phyloP scores from a whole-genome alignment of 2,329 filamentous ascomycete species.

The Verticillium alfalfae region DNA sequence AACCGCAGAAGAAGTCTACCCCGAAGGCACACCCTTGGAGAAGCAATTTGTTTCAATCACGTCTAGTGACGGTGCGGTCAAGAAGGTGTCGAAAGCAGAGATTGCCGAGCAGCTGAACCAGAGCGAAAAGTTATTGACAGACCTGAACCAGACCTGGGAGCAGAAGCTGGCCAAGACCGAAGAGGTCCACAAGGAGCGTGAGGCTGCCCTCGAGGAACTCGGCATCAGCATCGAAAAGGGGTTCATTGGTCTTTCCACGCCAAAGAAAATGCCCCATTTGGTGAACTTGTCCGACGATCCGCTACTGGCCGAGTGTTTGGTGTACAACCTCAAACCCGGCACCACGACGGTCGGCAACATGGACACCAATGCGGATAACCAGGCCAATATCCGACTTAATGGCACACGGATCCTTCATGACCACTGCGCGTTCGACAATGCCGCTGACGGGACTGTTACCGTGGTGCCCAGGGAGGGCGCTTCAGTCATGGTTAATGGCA shows the following conservation, averaged over 20 bases:
- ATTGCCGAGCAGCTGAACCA: constrained; percentile 95
- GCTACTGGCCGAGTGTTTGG: constrained; percentile 86
- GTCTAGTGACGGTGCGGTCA: constrained; percentile 74
- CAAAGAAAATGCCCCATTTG: constrained; percentile 98
- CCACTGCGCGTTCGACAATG: constrained; percentile 91
- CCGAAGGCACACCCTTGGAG: constrained; percentile 85
- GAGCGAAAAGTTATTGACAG: constrained; percentile 91
- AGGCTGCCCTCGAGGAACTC: constrained; percentile 89
- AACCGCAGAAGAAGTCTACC: constrained; percentile 71
- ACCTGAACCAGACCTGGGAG: constrained; percentile 98
- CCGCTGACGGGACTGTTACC: constrained; percentile 82
- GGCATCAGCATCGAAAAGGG: constrained; percentile 99
- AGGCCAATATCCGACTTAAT: constrained; percentile 87
- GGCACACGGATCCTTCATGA: constrained; percentile 88
- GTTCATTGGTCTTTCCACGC: constrained; percentile 89
- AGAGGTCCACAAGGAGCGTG: constrained; percentile 94
- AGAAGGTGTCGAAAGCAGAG: constrained; percentile 96
- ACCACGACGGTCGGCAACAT: constrained; percentile 92
- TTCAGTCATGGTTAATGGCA: constrained; percentile 95
- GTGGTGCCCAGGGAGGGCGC: constrained; percentile 86
- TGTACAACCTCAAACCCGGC: constrained; percentile 97
- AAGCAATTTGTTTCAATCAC: constrained; percentile 96
- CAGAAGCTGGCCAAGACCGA: constrained; percentile 93
- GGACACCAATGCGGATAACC: constrained; percentile 68
- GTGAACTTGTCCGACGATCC: constrained; percentile 97